These are phyloP conservation scores for Salix arbutifolia DNA, from an alignment of 345 rosid species.

Conservation along the genomic window DNA sequence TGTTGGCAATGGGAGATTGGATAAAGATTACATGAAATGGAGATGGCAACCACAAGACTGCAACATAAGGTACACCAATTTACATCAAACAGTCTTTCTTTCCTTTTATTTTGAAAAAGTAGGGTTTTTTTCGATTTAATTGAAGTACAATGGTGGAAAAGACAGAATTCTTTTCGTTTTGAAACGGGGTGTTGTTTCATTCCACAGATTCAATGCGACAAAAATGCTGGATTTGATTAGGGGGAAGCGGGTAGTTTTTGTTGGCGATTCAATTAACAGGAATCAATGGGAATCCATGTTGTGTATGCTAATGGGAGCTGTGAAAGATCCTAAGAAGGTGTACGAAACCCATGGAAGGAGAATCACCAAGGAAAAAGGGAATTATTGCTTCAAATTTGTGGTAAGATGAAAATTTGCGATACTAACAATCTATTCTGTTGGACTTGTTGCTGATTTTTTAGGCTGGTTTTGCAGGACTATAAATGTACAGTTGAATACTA, in stretches of 20 bases:
- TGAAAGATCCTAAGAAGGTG: slow-evolving; percentile 72
- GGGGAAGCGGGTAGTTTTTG: slow-evolving; percentile 89
- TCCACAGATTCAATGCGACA: slow-evolving; percentile 72
- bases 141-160: background rate
- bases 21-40: slow-evolving; percentile 68
- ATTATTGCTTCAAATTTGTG: slow-evolving; percentile 79
- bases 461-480: slow-evolving; percentile 57
- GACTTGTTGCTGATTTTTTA: background rate
- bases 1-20: slow-evolving; percentile 68
- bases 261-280: slow-evolving; percentile 92
- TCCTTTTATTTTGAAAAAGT: background rate
- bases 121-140: background rate
- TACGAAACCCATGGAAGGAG: slow-evolving; percentile 75
- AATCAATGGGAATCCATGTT: slow-evolving; percentile 98
- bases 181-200: background rate
- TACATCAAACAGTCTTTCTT: background rate
- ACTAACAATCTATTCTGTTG: background rate
- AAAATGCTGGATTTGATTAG: slow-evolving; percentile 68
- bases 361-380: slow-evolving; percentile 82
- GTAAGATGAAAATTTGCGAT: slow-evolving; percentile 28
- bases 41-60: slow-evolving; percentile 82
- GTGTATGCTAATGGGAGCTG: slow-evolving; percentile 68
- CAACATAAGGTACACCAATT: slow-evolving; percentile 50
- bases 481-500: slow-evolving; percentile 84
- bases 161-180: background rate